A percentile compares a stretch with the other conserved stretches of the same genome.
Evolutionary conservation across 2,329 filamentous ascomycete genomes (phyloP).

Genomic region (Hypoxylon rubiginosum): DNA sequence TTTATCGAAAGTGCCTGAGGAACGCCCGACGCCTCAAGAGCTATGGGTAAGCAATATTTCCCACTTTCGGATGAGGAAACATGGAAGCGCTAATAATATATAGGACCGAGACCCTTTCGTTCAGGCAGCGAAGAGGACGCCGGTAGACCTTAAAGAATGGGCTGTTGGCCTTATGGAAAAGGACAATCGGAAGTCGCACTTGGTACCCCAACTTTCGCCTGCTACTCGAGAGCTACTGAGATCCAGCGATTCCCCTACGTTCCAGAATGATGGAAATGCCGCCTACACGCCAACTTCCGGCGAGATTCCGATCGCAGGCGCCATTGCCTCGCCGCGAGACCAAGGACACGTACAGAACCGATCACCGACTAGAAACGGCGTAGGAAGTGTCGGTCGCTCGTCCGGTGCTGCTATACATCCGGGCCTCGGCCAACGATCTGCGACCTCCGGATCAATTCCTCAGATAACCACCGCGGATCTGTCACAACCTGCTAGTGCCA

Average conservation of each 20-base stretch:
- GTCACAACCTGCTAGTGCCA: constrained; percentile 58
- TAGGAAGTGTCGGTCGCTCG: constrained; percentile 61
- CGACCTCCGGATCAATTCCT: constrained; percentile 67
- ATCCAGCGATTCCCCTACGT: constrained; percentile 70
- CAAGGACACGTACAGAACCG: constrained; percentile 61
- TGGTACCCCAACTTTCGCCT: constrained; percentile 84
- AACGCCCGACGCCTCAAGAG: constrained; percentile 91
- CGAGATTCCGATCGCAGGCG: constrained; percentile 76
- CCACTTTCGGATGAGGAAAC: neutral
- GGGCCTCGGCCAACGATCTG: constrained; percentile 66
- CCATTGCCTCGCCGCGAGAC: constrained; percentile 68
- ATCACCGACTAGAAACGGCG: constrained; percentile 66
- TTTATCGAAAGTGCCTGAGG: constrained; percentile 87
- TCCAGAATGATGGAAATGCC: constrained; percentile 61
- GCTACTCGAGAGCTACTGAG: constrained; percentile 82
- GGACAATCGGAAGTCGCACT: constrained; percentile 94
- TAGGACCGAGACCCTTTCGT: constrained; percentile 95
- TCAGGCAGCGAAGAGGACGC: constrained; percentile 95
- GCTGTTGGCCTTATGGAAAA: constrained; percentile 93
- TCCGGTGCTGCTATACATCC: constrained; percentile 62
- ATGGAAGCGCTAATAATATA: constrained; percentile 46
- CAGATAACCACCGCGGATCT: constrained; percentile 57
- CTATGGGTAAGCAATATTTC: constrained; percentile 77
- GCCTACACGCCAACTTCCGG: constrained; percentile 76
- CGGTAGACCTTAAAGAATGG: constrained; percentile 94